phyloP scores from a whole-genome alignment of 2,329 filamentous ascomycete genomes.

The Colletotrichum destructivum region DNA sequence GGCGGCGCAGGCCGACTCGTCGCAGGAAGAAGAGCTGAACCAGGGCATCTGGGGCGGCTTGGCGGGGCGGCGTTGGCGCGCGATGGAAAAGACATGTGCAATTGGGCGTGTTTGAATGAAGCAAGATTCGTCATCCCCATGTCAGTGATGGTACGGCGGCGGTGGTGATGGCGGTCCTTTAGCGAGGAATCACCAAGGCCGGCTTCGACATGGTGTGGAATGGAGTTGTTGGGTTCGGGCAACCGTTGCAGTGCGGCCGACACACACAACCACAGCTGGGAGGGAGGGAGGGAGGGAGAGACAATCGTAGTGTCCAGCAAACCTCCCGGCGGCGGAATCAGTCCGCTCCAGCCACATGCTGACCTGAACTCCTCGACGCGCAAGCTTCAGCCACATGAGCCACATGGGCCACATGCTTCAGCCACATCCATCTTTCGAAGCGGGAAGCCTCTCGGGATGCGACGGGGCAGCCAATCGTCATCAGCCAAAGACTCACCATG shows the following conservation, averaged over 20 bases:
- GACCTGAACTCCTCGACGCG: constrained; percentile 5
- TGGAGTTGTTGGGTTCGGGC: constrained; percentile 24
- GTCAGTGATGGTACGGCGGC: background rate
- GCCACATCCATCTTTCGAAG: background rate
- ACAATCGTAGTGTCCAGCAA: background rate
- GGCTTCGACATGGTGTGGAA: constrained; percentile 36
- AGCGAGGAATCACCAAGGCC: constrained; percentile 26
- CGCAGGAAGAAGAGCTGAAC: constrained; percentile 62
- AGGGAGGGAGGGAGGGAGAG: background rate
- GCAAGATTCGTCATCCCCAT: constrained; percentile 20
- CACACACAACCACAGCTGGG: background rate
- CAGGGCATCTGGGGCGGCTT: constrained; percentile 41
- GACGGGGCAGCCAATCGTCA: constrained; percentile 26
- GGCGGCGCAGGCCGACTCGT: constrained; percentile 70
- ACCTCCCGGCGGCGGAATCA: constrained; percentile 11
- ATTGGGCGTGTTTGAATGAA: constrained; percentile 5
- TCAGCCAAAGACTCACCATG: constrained; percentile 27
- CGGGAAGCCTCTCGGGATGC: background rate
- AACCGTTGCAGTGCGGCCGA: constrained; percentile 25
- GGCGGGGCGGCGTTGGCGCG: constrained; percentile 27
- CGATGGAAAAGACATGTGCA: constrained; percentile 33
- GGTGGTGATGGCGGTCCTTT: background rate
- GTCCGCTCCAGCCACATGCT: constrained; percentile 26
- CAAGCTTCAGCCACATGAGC: constrained; percentile 29
- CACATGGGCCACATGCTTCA: background rate